Percentiles rank a stretch among this genome's conserved stretches.
These are phyloP conservation scores for Aspergillus candidus DNA, from an alignment of 2,329 filamentous ascomycete genomes.

Conservation along the genomic window DNA sequence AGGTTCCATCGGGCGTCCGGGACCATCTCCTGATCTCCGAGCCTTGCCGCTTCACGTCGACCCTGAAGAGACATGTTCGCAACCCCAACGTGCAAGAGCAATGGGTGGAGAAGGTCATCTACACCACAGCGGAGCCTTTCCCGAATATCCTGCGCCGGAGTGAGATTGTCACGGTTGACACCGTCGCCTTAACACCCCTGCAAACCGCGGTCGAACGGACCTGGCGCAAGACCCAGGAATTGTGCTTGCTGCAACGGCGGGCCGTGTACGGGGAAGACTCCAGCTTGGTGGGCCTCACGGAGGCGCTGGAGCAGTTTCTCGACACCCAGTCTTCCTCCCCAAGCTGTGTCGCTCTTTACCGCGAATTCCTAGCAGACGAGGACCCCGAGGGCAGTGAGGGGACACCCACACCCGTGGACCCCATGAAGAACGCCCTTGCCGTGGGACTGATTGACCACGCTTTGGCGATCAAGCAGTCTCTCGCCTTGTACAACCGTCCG, in stretches of 20 bases:
- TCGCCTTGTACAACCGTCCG: constrained; percentile 61
- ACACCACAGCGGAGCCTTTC: constrained; percentile 77
- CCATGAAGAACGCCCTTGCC: constrained; percentile 70
- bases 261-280: constrained; percentile 67
- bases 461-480: constrained; percentile 75
- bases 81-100: constrained; percentile 64
- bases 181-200: constrained; percentile 63
- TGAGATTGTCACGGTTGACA: constrained; percentile 67
- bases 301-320: constrained; percentile 71
- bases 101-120: constrained; percentile 76
- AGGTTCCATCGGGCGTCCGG: constrained; percentile 73
- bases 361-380: constrained; percentile 60
- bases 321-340: constrained; percentile 67
- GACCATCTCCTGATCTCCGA: constrained; percentile 77
- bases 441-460: constrained; percentile 86
- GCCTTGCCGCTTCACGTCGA: constrained; percentile 72
- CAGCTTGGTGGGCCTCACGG: constrained; percentile 61
- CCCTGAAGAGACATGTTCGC: constrained; percentile 62
- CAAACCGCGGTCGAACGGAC: constrained; percentile 90
- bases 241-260: constrained; percentile 68
- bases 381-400: constrained; percentile 40
- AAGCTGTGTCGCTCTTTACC: constrained; percentile 73
- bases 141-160: constrained; percentile 85
- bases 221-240: constrained; percentile 81
- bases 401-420: constrained; percentile 44